phyloP scores from a whole-genome alignment of 345 rosid genomes.

The Eucalyptus sp. region DNA sequence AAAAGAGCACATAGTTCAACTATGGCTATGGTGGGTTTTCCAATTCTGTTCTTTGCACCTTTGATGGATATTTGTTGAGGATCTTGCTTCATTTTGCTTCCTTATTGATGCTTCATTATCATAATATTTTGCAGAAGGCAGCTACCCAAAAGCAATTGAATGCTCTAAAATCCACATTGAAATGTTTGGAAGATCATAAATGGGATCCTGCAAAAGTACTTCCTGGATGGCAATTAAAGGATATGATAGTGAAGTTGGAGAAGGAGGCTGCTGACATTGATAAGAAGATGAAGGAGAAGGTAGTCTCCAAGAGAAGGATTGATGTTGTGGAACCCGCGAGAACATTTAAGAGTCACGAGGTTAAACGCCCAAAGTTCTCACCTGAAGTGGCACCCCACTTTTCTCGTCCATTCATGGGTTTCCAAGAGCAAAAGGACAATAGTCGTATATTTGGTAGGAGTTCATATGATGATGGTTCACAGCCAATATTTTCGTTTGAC shows the following conservation, averaged over 20 bases:
- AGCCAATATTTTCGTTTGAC: not conserved
- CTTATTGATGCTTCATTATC: not conserved
- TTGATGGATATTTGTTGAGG: not conserved
- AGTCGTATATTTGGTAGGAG: slow-evolving; percentile 6
- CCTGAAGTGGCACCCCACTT: slow-evolving; percentile 3
- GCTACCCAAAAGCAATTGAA: slow-evolving; percentile 36
- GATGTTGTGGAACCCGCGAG: slow-evolving; percentile 18
- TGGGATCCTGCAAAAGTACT: slow-evolving; percentile 34
- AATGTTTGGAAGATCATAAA: slow-evolving; percentile 41
- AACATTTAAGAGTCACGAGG: slow-evolving; percentile 20
- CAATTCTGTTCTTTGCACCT: not conserved
- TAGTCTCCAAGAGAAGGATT: slow-evolving; percentile 21
- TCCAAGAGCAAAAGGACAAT: slow-evolving; percentile 24
- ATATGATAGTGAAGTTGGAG: slow-evolving; percentile 34
- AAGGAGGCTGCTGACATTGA: slow-evolving; percentile 32
- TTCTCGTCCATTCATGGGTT: slow-evolving; percentile 14
- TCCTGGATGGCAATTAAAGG: slow-evolving; percentile 46
- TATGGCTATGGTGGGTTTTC: slow-evolving; percentile 18
- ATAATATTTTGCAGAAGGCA: slow-evolving; percentile 28
- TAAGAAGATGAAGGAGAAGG: slow-evolving; percentile 18
- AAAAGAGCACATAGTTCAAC: slow-evolving; percentile 15
- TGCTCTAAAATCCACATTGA: slow-evolving; percentile 30
- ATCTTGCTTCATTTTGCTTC: not conserved
- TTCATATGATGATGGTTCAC: slow-evolving; percentile 2
- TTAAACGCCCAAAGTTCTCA: slow-evolving; percentile 31